Base-by-base conservation (phyloP, 116 monocot species). In the Thalassia testudinum region DNA sequence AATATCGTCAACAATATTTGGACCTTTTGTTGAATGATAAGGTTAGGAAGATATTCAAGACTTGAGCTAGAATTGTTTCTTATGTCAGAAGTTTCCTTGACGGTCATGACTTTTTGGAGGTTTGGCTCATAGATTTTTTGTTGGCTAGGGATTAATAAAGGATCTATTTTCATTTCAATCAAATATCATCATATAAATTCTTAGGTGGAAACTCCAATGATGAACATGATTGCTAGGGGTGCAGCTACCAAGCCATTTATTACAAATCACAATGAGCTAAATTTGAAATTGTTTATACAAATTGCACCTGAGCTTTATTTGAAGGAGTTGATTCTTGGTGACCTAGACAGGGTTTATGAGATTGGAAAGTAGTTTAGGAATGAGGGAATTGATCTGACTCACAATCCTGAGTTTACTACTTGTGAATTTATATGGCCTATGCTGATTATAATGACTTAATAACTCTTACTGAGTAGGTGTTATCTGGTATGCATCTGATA, bases 181-280 rank as follows among this genome's bases (percentile, higher is more conserved):
- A n/a, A 43, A n/a, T n/a, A 16, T 37, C 2, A 13, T 14, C 24
- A 42, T 44, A 38, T 23, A 40, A 6, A 40, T 14, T 28, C 23
- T 42, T 66, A 93, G 93, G 93, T 93, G 21, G 93, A 87, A 67
- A 93, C 93, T 48, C 87, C 93, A 5, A 93, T 87, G 87, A 87
- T 93, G 84, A 93, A 87, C 62, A 93, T 83, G 84, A 93, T 87
- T 70, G 80, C 93, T 61, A 84, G 93, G 53, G 93, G 93, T 59
- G 93, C 93, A 63, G 78, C 87, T 78, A 87, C 93, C 12, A 86
- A 68, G 60, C 93, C 93, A 7, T 93, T 93, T 72, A 78, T 87
- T 28, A 93, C 93, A 0, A 75, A 93, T 56, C 93, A 93, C 61
- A 93, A 93, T 74, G 93, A 93, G 7, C 68, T 93, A 48, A 87